Conservation (phyloP, 257 asterid genomes). For the Linaria vulgaris region DNA sequence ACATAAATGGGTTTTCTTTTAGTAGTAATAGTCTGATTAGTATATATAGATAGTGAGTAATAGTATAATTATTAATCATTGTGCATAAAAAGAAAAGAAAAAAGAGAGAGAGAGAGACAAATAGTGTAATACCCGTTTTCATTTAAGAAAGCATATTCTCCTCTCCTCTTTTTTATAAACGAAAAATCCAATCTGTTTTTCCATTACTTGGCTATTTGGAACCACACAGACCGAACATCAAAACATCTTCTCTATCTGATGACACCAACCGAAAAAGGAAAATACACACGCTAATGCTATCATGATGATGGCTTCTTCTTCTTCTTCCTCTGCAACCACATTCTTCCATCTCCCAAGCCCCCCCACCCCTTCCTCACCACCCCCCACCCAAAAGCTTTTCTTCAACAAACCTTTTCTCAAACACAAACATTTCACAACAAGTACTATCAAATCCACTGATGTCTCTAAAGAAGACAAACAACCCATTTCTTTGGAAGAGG, state of each 20-base stretch:
- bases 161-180: too few species aligned
- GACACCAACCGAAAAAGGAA: neutral
- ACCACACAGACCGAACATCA: constrained; percentile 9
- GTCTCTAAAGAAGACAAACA: constrained; percentile 83
- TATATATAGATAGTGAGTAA: too few species aligned
- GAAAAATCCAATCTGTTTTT: too few species aligned
- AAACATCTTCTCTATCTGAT: constrained; percentile 9
- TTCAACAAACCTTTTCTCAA: constrained; percentile 22
- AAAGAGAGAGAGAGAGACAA: too few species aligned
- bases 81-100: too few species aligned
- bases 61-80: too few species aligned
- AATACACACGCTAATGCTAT: neutral
- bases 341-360: constrained; percentile 31
- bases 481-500: constrained; percentile 23
- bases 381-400: constrained; percentile 32
- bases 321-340: constrained; percentile 47
- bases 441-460: constrained; percentile 51
- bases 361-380: constrained; percentile 35
- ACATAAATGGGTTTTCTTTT: too few species aligned
- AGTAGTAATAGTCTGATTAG: too few species aligned
- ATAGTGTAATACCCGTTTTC: too few species aligned
- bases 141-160: too few species aligned
- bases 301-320: constrained; percentile 64
- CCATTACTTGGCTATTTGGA: neutral
- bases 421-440: constrained; percentile 17